Evolutionary conservation across 164 flowering plant species (phyloP).

Genomic region (Umbellularia californica): DNA sequence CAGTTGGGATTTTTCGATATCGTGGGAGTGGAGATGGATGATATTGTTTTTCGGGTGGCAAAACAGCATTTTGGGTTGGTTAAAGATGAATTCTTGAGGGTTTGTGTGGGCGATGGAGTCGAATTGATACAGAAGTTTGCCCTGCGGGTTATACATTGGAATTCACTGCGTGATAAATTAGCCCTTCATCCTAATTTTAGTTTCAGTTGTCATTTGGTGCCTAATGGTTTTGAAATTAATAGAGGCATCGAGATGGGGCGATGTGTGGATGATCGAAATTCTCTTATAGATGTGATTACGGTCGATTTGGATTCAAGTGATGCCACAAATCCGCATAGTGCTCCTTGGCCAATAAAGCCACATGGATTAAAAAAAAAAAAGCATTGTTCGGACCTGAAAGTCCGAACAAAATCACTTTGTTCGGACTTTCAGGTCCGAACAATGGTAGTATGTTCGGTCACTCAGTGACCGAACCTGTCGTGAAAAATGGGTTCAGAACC

Average conservation of each 20-base stretch:
- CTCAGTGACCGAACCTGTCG: too few relatives aligned
- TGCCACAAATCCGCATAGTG: conserved; percentile 43
- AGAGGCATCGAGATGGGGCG: not conserved
- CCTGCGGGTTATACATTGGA: not conserved
- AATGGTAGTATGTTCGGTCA: too few relatives aligned
- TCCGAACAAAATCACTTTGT: too few relatives aligned
- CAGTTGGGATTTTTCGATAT: conserved; percentile 62
- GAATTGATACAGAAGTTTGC: conserved; percentile 37
- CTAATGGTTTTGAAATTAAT: too few relatives aligned
- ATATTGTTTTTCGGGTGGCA: conserved; percentile 54
- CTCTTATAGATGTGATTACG: conserved; percentile 58
- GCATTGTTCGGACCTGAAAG: too few relatives aligned
- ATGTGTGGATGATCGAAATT: not conserved
- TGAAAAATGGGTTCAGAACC: too few relatives aligned
- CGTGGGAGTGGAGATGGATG: conserved; percentile 70
- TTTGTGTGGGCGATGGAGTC: conserved; percentile 61
- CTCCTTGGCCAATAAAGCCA: too few relatives aligned
- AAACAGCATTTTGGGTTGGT: conserved; percentile 61
- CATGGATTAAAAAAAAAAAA: too few relatives aligned
- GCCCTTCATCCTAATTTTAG: not conserved
- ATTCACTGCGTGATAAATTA: not conserved
- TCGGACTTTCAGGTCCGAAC: too few relatives aligned
- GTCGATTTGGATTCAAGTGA: conserved; percentile 86
- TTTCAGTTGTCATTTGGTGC: not conserved
- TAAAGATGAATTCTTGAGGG: conserved; percentile 28